Evolutionary conservation across 257 asterid species (phyloP), one percentile per base, ranked within the genome.

Genomic region (Salvia splendens): DNA sequence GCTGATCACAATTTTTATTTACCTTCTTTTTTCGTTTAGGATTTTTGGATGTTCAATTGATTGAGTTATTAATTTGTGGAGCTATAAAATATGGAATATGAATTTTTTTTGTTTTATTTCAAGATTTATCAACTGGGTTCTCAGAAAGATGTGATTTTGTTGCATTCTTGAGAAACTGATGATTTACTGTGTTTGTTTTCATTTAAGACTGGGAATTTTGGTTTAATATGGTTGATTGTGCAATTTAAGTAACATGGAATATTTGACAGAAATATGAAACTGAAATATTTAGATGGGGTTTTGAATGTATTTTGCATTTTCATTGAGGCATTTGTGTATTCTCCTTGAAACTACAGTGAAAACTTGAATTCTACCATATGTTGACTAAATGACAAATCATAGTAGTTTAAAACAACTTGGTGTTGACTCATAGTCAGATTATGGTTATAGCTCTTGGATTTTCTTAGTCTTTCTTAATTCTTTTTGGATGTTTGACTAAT

Each of bases 331-430:
- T 43, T 51, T 24, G 30, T 24, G 30, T 14, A 38, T 41, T 67
- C 7, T n/a, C 46, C 41, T 6, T 15, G 8, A 40, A 53, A 38
- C 17, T 30, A 30, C 43, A 4, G 32, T 45, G 62, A 47, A 38
- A 14, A 20, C 17, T 64, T 40, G 33, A 65, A 41, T 45, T 69
- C 30, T 24, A 69, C 47, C 12, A 12, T 63, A 15, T 50, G 54
- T 69, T 55, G 72, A 48, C 70, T 61, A 7, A 28, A 63, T 73
- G 73, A 59, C 12, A 46, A 38, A 54, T 46, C 40, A 52, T 41
- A 16, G 55, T 16, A 52, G 24, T 50, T 36, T 11, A 47, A 50
- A 8, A 48, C 52, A 6, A 17, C 9, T 40, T 52, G 6, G n/a
- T 52, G 3, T n/a, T 33, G 16, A 38, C 28, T 61, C 17, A 16